Evolutionary conservation across 257 asterid genomes (phyloP), one percentile per base, ranked within the genome.

Genomic region (Salvia splendens): DNA sequence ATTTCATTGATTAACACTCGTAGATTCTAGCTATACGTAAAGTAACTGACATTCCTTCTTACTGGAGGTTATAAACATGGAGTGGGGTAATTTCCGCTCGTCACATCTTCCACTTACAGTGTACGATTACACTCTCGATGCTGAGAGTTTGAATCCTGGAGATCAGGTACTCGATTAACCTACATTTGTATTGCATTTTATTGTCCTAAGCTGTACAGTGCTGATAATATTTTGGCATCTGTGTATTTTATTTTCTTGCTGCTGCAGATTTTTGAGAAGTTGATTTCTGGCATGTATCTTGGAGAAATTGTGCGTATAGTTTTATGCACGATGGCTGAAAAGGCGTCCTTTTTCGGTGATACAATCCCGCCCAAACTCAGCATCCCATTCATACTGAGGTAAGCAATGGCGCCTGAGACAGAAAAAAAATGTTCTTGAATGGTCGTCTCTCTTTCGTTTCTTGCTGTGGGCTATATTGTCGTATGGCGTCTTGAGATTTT

Each of bases 251-350:
- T 64, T 53, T 43, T 45, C 42, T 56, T 77, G 65, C 67, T 75
- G 64, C 46, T 79, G 65, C 84, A 93, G 99, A 87, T 88, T 69
- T 93, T 80, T 74, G 99, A 93, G 84, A 93, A 93, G 82, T 42
- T 78, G 4, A 85, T 90, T 15, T 93, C 99, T 43, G 99, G 99
- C 43, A 93, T 90, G 99, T 93, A 90, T 79, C 77, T 93, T 53
- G 99, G 99, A 59, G 99, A 93, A 83, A 79, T 93, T 51, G 95
- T 93, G 5, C 90, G 97, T 43, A 86, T 92, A 77, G 96, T 90
- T 46, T 71, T 93, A 83, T 83, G 73, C 64, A 82, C 81, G 79
- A 81, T 93, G 95, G 97, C 95, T 5, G 79, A 85, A 73, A 96
- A 93, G 78, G 92, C 96, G 45, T 73, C 79, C 49, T 65, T 93